A percentile compares a stretch with the other conserved stretches of the same genome.
phyloP scores from a whole-genome alignment of 352 stramenopile species.

The Phytophthora tubulina region DNA sequence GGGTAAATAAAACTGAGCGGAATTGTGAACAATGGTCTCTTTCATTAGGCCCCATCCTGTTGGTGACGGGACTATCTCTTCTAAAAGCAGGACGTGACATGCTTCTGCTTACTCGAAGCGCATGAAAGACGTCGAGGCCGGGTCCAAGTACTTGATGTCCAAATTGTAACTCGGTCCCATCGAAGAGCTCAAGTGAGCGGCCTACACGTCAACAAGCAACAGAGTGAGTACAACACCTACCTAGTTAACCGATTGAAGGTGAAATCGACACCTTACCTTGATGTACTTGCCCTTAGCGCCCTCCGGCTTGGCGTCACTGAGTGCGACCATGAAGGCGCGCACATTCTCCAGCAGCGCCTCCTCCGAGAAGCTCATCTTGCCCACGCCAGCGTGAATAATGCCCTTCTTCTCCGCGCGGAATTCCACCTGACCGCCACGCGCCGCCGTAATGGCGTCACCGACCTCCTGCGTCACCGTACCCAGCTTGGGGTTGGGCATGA shows the following conservation, averaged over 20 bases:
- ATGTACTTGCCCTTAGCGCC: slow-evolving; percentile 96
- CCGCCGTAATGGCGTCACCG: slow-evolving; percentile 79
- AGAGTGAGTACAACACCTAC: slow-evolving; percentile 10
- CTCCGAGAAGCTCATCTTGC: slow-evolving; percentile 91
- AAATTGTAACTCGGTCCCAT: slow-evolving; percentile 85
- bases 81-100: slow-evolving; percentile 25
- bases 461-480: slow-evolving; percentile 96
- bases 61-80: slow-evolving; percentile 32
- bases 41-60: slow-evolving; percentile 26
- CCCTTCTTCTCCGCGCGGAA: slow-evolving; percentile 93
- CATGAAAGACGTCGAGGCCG: slow-evolving; percentile 86
- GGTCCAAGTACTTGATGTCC: slow-evolving; percentile 88
- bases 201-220: slow-evolving; percentile 32
- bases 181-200: slow-evolving; percentile 86
- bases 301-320: slow-evolving; percentile 92
- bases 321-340: slow-evolving; percentile 92
- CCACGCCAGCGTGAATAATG: slow-evolving; percentile 90
- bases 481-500: slow-evolving; percentile 99
- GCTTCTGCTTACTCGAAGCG: slow-evolving; percentile 75
- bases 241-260: neutral
- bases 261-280: slow-evolving; percentile 49
- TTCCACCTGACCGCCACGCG: slow-evolving; percentile 87
- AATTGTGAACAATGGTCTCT: slow-evolving; percentile 27
- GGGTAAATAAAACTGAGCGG: slow-evolving; percentile 9
- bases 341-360: slow-evolving; percentile 94